Percentiles rank a stretch among this genome's conserved stretches.
phyloP scores from a whole-genome alignment of 768 basidiomycete genomes.

The Lactarius akahatsu region DNA sequence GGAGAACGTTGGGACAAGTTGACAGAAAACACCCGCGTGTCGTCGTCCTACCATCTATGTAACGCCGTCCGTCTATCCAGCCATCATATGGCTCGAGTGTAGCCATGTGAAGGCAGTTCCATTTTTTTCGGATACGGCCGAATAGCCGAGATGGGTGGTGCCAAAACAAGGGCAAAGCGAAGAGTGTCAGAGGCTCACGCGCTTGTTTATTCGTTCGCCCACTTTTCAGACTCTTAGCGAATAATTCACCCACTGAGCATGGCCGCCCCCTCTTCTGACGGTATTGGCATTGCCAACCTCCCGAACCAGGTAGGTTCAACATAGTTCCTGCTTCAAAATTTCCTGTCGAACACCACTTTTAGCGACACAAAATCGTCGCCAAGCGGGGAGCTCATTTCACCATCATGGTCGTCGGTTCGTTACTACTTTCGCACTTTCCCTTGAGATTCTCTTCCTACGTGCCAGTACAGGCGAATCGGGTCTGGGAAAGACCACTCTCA shows the following conservation, averaged over 20 bases:
- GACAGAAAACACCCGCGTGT: no score
- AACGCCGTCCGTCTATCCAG: no score
- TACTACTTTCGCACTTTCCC: not conserved
- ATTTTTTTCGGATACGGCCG: not conserved
- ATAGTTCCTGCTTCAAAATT: constrained; percentile 33
- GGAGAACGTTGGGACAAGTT: no score
- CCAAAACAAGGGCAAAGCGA: constrained; percentile 7
- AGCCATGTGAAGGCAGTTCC: not conserved
- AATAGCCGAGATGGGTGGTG: not conserved
- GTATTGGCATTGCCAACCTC: constrained; percentile 93
- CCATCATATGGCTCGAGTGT: no score
- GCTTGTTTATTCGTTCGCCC: constrained; percentile 2
- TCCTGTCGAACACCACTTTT: constrained; percentile 16
- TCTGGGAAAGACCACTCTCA: constrained; percentile 93
- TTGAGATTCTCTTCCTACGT: constrained; percentile 1
- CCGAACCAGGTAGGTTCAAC: constrained; percentile 80
- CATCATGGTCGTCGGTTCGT: constrained; percentile 96
- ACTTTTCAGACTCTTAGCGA: not conserved
- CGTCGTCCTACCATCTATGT: no score
- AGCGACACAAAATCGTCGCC: constrained; percentile 99
- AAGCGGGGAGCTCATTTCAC: constrained; percentile 98
- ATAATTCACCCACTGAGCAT: constrained; percentile 5
- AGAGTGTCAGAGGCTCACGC: not conserved
- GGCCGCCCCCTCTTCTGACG: constrained; percentile 48
- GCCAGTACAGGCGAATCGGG: constrained; percentile 81